phyloP scores from a whole-genome alignment of 2,329 filamentous ascomycete species.

The Drechslera avenae region DNA sequence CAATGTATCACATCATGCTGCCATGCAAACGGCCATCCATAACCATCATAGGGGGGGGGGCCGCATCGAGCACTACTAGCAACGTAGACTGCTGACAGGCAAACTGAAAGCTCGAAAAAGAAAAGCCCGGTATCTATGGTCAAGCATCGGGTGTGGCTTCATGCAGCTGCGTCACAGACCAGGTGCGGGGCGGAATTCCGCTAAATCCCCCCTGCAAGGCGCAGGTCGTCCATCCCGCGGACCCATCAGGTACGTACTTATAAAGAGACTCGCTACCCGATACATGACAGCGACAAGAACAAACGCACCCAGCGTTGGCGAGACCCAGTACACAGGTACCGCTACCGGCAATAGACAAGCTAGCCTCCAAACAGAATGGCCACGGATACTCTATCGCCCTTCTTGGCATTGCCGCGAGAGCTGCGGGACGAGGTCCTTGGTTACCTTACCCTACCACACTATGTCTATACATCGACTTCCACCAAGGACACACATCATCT shows the following conservation, averaged over 20 bases:
- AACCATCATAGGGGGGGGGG: too few relatives aligned
- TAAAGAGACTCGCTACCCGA: neutral
- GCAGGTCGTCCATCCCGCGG: too few relatives aligned
- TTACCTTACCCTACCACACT: slow-evolving; percentile 24
- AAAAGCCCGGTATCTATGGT: neutral
- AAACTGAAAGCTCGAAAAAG: too few relatives aligned
- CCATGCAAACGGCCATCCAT: neutral
- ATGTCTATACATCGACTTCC: slow-evolving; percentile 32
- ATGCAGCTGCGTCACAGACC: neutral
- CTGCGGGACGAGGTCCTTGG: slow-evolving; percentile 35
- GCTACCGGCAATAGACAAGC: too few relatives aligned
- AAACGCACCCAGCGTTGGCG: neutral
- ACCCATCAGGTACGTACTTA: too few relatives aligned
- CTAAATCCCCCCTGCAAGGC: neutral
- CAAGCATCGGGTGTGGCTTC: neutral
- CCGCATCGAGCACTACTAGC: too few relatives aligned
- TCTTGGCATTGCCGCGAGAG: slow-evolving; percentile 34
- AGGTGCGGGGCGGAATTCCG: slow-evolving; percentile 8
- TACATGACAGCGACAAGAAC: neutral
- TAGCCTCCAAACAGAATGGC: neutral
- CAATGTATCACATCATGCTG: neutral
- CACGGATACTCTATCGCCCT: neutral
- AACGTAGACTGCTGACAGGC: too few relatives aligned
- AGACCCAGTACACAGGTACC: neutral
- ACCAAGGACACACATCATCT: slow-evolving; percentile 17